Percentiles rank a stretch among this genome's conserved stretches.
These are phyloP conservation scores for Ceratocystis alfenasii DNA, from an alignment of 2,329 filamentous ascomycete species.

Conservation along the genomic window DNA sequence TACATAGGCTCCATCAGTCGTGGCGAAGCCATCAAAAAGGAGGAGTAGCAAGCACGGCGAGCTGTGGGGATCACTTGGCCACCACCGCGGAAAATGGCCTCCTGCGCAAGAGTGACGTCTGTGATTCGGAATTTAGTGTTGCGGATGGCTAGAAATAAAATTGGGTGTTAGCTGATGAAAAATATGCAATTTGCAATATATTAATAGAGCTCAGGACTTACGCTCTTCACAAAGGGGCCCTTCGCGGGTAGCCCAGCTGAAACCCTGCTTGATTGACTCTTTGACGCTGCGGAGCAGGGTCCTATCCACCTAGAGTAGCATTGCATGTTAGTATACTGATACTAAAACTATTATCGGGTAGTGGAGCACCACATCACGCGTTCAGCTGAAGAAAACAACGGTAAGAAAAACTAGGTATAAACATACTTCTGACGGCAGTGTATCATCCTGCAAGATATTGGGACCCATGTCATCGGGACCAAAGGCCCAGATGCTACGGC, in stretches of 20 bases:
- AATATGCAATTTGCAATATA: constrained; percentile 1
- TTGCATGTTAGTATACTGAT: constrained; percentile 22
- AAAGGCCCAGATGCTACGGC: constrained; percentile 95
- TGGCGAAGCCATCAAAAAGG: constrained; percentile 92
- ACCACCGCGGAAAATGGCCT: constrained; percentile 88
- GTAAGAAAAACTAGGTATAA: constrained; percentile 12
- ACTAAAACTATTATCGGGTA: constrained; percentile 12
- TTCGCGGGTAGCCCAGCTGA: constrained; percentile 91
- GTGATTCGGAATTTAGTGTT: constrained; percentile 97
- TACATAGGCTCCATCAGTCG: constrained; percentile 96
- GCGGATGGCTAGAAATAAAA: constrained; percentile 57
- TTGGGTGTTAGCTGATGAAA: background rate
- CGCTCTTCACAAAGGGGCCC: constrained; percentile 95
- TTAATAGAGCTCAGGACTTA: constrained; percentile 37
- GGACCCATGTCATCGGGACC: constrained; percentile 89
- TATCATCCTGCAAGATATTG: constrained; percentile 95
- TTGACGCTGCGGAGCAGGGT: constrained; percentile 76
- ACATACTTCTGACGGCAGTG: constrained; percentile 70
- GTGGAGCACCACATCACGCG: background rate
- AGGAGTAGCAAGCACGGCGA: constrained; percentile 83
- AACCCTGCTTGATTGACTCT: constrained; percentile 89
- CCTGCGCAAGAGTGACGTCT: constrained; percentile 71
- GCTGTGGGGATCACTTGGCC: constrained; percentile 96
- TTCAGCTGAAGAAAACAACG: background rate
- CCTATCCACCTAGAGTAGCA: constrained; percentile 61